These are phyloP conservation scores for Didymella sp. DNA, from an alignment of 2,329 filamentous ascomycete species.

Conservation along the genomic window DNA sequence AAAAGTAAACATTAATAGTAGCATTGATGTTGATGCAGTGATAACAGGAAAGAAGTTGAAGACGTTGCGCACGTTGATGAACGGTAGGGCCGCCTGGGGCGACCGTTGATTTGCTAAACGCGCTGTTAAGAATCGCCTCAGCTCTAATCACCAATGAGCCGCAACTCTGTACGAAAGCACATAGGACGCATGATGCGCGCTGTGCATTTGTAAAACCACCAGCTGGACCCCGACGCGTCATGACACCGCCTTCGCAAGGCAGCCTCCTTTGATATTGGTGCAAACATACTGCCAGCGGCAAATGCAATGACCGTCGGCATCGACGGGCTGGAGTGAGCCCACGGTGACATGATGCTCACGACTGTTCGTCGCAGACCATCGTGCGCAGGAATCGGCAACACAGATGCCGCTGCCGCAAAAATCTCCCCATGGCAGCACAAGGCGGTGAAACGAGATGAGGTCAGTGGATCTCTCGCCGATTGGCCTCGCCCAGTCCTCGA, in stretches of 20 bases:
- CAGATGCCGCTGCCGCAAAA: conserved; percentile 25
- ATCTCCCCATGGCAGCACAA: conserved; percentile 27
- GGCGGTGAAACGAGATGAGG: conserved; percentile 29
- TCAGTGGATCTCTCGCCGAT: conserved; percentile 18
- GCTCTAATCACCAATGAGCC: conserved; percentile 7
- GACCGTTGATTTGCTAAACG: conserved; percentile 4
- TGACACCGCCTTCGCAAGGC: conserved; percentile 15
- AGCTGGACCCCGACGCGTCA: conserved; percentile 18
- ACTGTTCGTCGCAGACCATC: conserved; percentile 8
- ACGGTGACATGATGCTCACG: conserved; percentile 32
- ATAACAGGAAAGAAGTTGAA: background rate
- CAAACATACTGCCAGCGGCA: conserved; percentile 8
- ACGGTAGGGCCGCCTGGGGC: background rate
- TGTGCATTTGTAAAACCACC: conserved; percentile 2
- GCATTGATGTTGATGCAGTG: no score
- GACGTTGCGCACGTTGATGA: background rate
- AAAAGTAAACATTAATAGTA: no score
- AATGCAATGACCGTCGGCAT: conserved; percentile 8
- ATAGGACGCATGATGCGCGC: conserved; percentile 4
- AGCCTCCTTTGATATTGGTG: conserved; percentile 3
- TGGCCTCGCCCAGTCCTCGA: conserved; percentile 14
- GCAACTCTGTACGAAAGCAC: conserved; percentile 6
- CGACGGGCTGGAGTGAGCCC: conserved; percentile 23
- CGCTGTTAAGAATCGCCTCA: background rate
- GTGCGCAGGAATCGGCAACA: conserved; percentile 28